Evolutionary conservation across 2,329 filamentous ascomycete genomes (phyloP).

Genomic region (Didymella sp.): DNA sequence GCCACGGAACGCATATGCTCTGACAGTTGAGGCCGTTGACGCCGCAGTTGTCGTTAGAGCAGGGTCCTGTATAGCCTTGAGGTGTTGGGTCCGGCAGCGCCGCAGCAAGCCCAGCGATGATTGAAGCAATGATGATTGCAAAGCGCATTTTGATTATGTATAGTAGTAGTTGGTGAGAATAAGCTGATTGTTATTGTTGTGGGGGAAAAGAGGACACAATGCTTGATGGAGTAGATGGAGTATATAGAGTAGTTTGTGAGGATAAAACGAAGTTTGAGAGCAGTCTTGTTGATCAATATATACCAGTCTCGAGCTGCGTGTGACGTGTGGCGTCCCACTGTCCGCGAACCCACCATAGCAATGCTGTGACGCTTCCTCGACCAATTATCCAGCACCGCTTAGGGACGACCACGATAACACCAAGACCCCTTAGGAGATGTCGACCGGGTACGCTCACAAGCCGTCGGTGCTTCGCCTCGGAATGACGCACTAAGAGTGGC

Average conservation of each 20-base stretch:
- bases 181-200: not conserved
- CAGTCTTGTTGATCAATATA: conserved; percentile 2
- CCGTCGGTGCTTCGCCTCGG: conserved; percentile 15
- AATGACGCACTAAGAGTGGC: conserved; percentile 11
- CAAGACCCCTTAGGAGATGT: not conserved
- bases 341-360: conserved; percentile 2
- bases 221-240: not conserved
- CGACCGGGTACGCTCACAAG: conserved; percentile 1
- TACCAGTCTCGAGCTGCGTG: conserved; percentile 4
- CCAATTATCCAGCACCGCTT: conserved; percentile 1
- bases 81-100: conserved; percentile 26
- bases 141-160: conserved; percentile 9
- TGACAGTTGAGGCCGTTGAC: conserved; percentile 1
- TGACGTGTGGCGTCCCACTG: conserved; percentile 14
- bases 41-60: conserved; percentile 10
- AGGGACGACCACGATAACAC: not conserved
- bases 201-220: not conserved
- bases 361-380: not conserved
- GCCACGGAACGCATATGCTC: conserved; percentile 12
- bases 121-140: conserved; percentile 6
- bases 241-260: not conserved
- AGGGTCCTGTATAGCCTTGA: conserved; percentile 27
- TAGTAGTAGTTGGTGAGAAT: not conserved
- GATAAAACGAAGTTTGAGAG: not conserved
- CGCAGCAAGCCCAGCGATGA: conserved; percentile 9